Percentiles rank a stretch among this genome's conserved stretches.
These are phyloP conservation scores for Paramecium sonneborni DNA, from an alignment of 73 alveolate genomes.

Conservation along the genomic window DNA sequence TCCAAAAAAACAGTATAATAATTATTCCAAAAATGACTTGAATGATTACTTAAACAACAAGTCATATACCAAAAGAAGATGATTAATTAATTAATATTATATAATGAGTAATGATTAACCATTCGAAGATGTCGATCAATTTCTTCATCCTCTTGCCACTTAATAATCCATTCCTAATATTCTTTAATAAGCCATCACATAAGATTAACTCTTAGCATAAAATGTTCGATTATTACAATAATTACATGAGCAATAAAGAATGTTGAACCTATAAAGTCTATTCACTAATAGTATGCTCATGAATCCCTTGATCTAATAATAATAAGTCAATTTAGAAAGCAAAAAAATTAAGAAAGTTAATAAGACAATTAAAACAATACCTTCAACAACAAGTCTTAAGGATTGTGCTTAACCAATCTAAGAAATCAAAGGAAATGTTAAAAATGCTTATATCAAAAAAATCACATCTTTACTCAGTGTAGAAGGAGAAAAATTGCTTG, in stretches of 20 bases:
- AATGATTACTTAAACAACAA: not conserved
- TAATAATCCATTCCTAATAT: not conserved
- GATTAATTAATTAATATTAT: not conserved
- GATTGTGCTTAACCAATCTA: slow-evolving; percentile 25
- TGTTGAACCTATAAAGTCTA: not conserved
- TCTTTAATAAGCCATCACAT: not conserved
- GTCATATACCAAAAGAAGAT: slow-evolving; percentile 14
- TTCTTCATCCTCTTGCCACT: not conserved
- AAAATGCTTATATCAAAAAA: slow-evolving; percentile 60
- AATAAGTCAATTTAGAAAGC: not conserved
- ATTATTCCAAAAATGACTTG: not conserved
- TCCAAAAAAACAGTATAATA: not conserved
- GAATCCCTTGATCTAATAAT: not conserved
- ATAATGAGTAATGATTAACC: not conserved
- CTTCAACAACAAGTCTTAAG: not conserved
- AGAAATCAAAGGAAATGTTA: slow-evolving; percentile 63
- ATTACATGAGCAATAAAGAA: not conserved
- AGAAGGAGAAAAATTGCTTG: not conserved
- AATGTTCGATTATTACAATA: not conserved
- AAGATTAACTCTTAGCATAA: not conserved
- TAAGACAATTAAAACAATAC: not conserved
- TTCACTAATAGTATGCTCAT: not conserved
- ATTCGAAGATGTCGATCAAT: not conserved
- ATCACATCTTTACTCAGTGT: slow-evolving; percentile 57
- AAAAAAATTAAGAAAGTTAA: not conserved